Conservation (phyloP, 176 grass and related monocot genomes). For the Oropetium thomaeum region DNA sequence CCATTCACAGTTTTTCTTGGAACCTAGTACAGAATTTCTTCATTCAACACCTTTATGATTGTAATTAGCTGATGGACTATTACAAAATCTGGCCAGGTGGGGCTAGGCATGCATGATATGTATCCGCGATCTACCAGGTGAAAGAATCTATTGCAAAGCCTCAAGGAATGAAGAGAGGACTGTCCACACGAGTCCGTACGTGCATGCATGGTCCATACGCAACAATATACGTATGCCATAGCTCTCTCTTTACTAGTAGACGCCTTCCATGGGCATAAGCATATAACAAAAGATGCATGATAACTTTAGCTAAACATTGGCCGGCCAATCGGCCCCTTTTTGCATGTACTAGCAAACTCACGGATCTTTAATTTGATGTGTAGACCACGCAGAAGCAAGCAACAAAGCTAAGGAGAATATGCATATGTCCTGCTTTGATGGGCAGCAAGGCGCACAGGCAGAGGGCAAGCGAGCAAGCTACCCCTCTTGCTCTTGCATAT, state of each 20-base stretch:
- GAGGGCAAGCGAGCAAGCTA: constrained; percentile 30
- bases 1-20: too few species aligned
- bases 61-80: constrained; percentile 10
- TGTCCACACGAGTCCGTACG: constrained; percentile 8
- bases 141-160: constrained; percentile 28
- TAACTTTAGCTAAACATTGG: constrained; percentile 36
- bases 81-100: constrained; percentile 34
- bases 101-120: constrained; percentile 11
- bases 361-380: too few species aligned
- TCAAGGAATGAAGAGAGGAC: constrained; percentile 18
- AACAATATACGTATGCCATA: too few species aligned
- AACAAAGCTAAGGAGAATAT: constrained; percentile 33
- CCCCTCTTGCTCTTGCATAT: constrained; percentile 38
- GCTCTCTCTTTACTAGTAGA: constrained; percentile 33
- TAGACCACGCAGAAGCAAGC: constrained; percentile 19
- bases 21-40: neutral
- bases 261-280: constrained; percentile 36
- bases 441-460: neutral
- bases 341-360: too few species aligned
- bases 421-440: constrained; percentile 36
- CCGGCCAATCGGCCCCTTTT: constrained; percentile 17
- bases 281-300: constrained; percentile 50
- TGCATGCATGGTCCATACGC: constrained; percentile 34
- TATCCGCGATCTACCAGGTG: constrained; percentile 8
- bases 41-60: constrained; percentile 21